These are phyloP conservation scores for Rhodotorula glutinis DNA, from an alignment of 1,284 basidiomycete genomes.

Conservation along the genomic window DNA sequence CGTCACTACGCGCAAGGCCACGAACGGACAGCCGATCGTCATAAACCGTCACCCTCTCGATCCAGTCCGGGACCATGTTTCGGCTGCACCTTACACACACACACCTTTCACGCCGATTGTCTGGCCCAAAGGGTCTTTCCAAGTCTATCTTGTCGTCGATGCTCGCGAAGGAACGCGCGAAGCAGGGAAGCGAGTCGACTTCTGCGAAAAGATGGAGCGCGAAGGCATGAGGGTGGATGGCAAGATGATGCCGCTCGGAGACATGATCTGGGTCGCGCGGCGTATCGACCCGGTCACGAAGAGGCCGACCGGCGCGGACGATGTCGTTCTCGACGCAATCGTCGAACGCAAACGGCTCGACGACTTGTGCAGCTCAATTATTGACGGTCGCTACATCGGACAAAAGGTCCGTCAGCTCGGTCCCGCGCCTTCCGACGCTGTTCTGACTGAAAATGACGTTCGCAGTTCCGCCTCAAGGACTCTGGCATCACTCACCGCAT, in stretches of 20 bases:
- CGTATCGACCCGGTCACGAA: constrained; percentile 41
- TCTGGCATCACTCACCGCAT: constrained; percentile 55
- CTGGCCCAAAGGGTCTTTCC: constrained; percentile 53
- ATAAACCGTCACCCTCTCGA: constrained; percentile 39
- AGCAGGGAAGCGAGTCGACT: constrained; percentile 48
- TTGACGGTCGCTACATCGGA: constrained; percentile 57
- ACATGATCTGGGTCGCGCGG: constrained; percentile 58
- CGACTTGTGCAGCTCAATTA: constrained; percentile 55
- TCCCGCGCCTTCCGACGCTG: not conserved
- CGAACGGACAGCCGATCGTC: not conserved
- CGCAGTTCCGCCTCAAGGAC: constrained; percentile 52
- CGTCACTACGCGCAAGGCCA: not conserved
- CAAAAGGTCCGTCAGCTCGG: constrained; percentile 54
- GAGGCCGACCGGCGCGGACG: constrained; percentile 40
- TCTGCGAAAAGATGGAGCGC: constrained; percentile 48
- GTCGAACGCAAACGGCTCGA: constrained; percentile 59
- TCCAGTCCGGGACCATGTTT: constrained; percentile 22
- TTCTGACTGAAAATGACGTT: not conserved
- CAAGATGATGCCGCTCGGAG: constrained; percentile 55
- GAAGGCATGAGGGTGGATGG: constrained; percentile 53
- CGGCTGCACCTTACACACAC: constrained; percentile 42
- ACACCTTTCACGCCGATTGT: constrained; percentile 47
- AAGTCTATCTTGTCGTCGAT: constrained; percentile 57
- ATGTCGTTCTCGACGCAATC: constrained; percentile 58
- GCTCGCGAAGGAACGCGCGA: constrained; percentile 51